Evolutionary conservation across 768 basidiomycete genomes (phyloP).

Genomic region (Tephrocybe sp.): DNA sequence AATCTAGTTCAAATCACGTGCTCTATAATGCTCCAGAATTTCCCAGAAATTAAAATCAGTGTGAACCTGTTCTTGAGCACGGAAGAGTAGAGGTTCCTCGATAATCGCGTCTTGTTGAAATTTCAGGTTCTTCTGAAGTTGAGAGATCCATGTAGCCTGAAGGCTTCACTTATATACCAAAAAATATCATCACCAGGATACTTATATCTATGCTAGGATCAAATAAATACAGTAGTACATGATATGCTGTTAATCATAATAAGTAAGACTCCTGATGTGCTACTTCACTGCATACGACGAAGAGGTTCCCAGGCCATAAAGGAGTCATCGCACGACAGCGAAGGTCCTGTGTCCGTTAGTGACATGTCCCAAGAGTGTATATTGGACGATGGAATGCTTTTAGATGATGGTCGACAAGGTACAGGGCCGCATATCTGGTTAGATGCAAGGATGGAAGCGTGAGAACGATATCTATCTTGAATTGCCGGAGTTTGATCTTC

Average conservation of each 20-base stretch:
- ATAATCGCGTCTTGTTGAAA: too few relatives aligned
- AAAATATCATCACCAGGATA: too few relatives aligned
- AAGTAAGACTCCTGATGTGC: background rate
- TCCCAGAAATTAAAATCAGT: too few relatives aligned
- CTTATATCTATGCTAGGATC: too few relatives aligned
- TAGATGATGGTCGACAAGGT: slow-evolving; percentile 12
- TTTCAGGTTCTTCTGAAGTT: too few relatives aligned
- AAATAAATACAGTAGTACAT: background rate
- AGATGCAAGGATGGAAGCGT: slow-evolving; percentile 8
- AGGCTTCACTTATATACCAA: too few relatives aligned
- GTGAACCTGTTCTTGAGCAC: too few relatives aligned
- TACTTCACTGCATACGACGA: slow-evolving; percentile 16
- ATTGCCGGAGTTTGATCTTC: slow-evolving; percentile 19
- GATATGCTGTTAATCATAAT: background rate
- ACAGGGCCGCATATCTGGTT: slow-evolving; percentile 12
- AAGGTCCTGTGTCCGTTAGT: slow-evolving; percentile 22
- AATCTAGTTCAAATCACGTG: background rate
- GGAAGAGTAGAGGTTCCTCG: too few relatives aligned
- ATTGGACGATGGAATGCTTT: slow-evolving; percentile 13
- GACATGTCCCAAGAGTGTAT: slow-evolving; percentile 30
- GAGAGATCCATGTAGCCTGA: too few relatives aligned
- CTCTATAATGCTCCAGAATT: too few relatives aligned
- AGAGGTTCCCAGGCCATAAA: slow-evolving; percentile 64
- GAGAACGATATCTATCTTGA: slow-evolving; percentile 15
- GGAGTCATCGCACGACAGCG: slow-evolving; percentile 46